These are phyloP conservation scores for Neltuma alba DNA, from an alignment of 306 rosid genomes.

Conservation along the genomic window DNA sequence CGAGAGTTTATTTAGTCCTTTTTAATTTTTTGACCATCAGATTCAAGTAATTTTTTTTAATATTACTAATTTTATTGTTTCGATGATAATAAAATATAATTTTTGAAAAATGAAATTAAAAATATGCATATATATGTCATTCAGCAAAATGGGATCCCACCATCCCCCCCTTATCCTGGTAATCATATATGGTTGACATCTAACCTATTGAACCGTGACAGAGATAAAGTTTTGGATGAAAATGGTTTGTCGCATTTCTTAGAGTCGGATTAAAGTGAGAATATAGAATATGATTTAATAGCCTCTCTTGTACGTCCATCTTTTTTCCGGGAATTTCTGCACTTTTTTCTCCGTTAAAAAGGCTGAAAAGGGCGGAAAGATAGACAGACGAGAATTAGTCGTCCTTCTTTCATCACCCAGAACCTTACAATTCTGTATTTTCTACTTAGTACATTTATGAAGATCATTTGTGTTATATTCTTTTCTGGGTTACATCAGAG, in stretches of 20 bases:
- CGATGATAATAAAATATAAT: neutral
- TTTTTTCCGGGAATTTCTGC: conserved; percentile 33
- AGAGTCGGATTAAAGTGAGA: conserved; percentile 1
- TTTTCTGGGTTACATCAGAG: neutral
- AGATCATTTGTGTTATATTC: neutral
- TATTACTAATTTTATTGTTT: neutral
- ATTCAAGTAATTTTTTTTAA: neutral
- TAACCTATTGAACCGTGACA: neutral
- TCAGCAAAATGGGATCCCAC: neutral
- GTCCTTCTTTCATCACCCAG: conserved; percentile 27
- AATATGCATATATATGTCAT: neutral
- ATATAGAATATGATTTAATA: conserved; percentile 35
- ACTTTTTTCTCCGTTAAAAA: conserved; percentile 38
- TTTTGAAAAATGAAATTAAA: neutral
- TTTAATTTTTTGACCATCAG: neutral
- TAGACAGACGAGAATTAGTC: conserved; percentile 40
- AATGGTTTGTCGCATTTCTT: neutral
- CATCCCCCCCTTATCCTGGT: neutral
- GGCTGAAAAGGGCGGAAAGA: conserved; percentile 37
- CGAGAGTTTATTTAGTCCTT: neutral
- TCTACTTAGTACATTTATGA: conserved; percentile 1
- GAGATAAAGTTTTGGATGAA: neutral
- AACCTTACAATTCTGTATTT: conserved; percentile 20
- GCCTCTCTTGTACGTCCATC: conserved; percentile 29
- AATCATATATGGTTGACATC: neutral